Base-by-base conservation (phyloP, 176 grass and related monocot species). In the Paspalum notatum region DNA sequence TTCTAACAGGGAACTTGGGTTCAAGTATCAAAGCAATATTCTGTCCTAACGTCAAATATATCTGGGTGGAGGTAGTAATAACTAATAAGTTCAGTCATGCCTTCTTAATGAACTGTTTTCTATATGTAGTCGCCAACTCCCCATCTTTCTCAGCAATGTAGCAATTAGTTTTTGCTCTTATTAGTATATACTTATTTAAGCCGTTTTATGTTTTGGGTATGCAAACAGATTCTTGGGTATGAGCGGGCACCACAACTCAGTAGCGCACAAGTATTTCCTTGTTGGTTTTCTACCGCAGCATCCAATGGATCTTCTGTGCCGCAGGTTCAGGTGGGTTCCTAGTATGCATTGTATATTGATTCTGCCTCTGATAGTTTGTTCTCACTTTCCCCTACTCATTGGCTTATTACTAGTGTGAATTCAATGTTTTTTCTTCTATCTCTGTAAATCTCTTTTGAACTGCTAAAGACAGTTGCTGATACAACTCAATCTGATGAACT, bases 221-320 rank as follows among this genome's bases (percentile, higher is more conserved):
- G 16, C 72, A 54, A 87, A 66, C 64, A 91, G 85, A 81, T 91
- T 78, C 20, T 76, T 62, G 85, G 76, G 47, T 91, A 81, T 77
- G 81, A 87, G 61, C 85, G 51, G 42, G 38, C 80, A 12, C 75
- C 81, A 55, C 56, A 12, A 77, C 65, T 84, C 20, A 40, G 21
- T 81, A 71, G 85, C 14, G 12, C 81, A 60, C 81, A 81, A 47
- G 24, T 79, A 16, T 73, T 81, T 3, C 76, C 76, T 81, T 81
- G 76, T 65, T 81, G 70, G 80, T 91, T 91, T 87, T 91, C 82
- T 77, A 76, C 57, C 75, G 77, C 55, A 77, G 70, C 47, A 48
- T 79, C 81, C 43, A 59, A 65, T 66, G 76, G 63, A 87, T 79
- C 71, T 72, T 63, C 50, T 47, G 32, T 37, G 40, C 81, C 77